A percentile compares a stretch with the other conserved stretches of the same genome.
phyloP scores from a whole-genome alignment of 345 rosid genomes.

The Ceriops decandra region DNA sequence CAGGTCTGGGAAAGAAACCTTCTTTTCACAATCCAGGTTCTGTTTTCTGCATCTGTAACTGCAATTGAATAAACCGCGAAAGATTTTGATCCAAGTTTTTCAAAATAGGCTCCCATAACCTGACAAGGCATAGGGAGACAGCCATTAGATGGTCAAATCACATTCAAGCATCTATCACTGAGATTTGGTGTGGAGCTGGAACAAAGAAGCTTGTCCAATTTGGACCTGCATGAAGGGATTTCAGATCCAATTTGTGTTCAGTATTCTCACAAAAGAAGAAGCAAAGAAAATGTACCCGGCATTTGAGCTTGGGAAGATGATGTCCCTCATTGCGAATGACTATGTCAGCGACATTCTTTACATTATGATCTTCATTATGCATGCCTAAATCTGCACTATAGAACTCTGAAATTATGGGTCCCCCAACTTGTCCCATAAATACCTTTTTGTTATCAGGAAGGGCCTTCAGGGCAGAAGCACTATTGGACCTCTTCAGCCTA shows the following conservation, averaged over 20 bases:
- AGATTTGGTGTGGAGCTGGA: conserved; percentile 5
- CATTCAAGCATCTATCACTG: conserved; percentile 6
- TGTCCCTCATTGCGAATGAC: conserved; percentile 45
- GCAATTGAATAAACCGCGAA: conserved; percentile 99
- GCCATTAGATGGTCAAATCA: conserved; percentile 9
- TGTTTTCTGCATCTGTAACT: conserved; percentile 73
- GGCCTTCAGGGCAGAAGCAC: conserved; percentile 63
- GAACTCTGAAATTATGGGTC: conserved; percentile 68
- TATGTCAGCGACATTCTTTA: conserved; percentile 35
- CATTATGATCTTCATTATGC: conserved; percentile 30
- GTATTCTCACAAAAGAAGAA: conserved; percentile 16
- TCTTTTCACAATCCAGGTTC: conserved; percentile 94
- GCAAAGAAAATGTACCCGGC: conserved; percentile 59
- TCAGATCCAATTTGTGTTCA: conserved; percentile 8
- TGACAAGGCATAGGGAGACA: conserved; percentile 32
- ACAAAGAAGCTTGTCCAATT: conserved; percentile 20
- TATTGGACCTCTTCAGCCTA: conserved; percentile 76
- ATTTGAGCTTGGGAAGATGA: conserved; percentile 56
- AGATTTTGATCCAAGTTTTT: conserved; percentile 85
- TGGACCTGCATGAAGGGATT: conserved; percentile 14
- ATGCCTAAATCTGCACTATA: conserved; percentile 52
- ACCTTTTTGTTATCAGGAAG: conserved; percentile 45
- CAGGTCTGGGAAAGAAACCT: conserved; percentile 53
- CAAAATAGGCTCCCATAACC: conserved; percentile 96
- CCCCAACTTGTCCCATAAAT: conserved; percentile 49